Evolutionary conservation across 306 rosid species (phyloP).

Genomic region (Purshia tridentata): DNA sequence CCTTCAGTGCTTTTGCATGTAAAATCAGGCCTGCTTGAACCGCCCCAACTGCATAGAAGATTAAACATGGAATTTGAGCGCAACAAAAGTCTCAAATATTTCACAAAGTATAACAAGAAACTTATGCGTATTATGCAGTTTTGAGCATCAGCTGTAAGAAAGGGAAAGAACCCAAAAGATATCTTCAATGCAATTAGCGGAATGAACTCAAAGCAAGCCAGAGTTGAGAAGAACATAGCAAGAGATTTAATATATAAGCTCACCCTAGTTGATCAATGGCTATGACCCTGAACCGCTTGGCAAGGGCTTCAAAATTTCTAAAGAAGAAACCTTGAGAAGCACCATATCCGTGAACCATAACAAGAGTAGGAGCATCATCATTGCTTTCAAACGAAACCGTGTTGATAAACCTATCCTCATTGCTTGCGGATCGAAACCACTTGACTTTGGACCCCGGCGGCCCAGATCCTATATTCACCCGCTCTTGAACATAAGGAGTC

Average conservation of each 20-base stretch:
- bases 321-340: conserved; percentile 93
- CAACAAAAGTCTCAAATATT: neutral
- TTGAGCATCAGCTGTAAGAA: no score
- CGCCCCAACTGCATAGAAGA: conserved; percentile 85
- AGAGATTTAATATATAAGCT: conserved; percentile 30
- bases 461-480: conserved; percentile 82
- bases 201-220: neutral
- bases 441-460: conserved; percentile 82
- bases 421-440: conserved; percentile 86
- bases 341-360: conserved; percentile 93
- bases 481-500: conserved; percentile 88
- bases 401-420: conserved; percentile 78
- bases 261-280: conserved; percentile 98
- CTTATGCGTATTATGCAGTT: neutral
- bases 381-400: conserved; percentile 76
- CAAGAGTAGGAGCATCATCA: conserved; percentile 72
- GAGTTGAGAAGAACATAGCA: neutral
- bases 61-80: conserved; percentile 13
- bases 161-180: neutral
- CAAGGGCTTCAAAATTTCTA: conserved; percentile 92
- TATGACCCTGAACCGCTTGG: conserved; percentile 74
- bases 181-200: neutral
- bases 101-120: neutral
- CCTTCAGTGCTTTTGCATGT: conserved; percentile 97
- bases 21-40: conserved; percentile 99